Evolutionary conservation across 768 basidiomycete genomes (phyloP).

Genomic region (Scleroderma citrinum): DNA sequence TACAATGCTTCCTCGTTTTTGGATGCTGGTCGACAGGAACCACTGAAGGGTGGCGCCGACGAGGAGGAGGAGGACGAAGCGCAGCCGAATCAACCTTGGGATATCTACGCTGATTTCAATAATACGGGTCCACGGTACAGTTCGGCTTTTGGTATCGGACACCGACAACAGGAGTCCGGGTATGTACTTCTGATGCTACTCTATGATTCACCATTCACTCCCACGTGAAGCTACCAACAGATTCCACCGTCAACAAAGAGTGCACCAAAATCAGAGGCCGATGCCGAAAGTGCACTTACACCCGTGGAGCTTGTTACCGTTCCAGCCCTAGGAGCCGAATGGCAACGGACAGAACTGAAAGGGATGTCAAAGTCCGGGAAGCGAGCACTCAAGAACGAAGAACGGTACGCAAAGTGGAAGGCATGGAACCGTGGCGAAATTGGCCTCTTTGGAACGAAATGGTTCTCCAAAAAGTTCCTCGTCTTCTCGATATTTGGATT

Average conservation of each 20-base stretch:
- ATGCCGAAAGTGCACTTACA: slow-evolving; percentile 28
- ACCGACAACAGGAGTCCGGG: slow-evolving; percentile 38
- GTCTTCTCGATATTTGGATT: slow-evolving; percentile 64
- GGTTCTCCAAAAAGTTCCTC: slow-evolving; percentile 66
- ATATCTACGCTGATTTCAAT: slow-evolving; percentile 88
- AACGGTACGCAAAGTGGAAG: slow-evolving; percentile 55
- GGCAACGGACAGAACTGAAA: slow-evolving; percentile 73
- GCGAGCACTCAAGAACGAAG: slow-evolving; percentile 53
- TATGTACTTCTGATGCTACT: slow-evolving; percentile 25
- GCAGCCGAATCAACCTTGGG: slow-evolving; percentile 48
- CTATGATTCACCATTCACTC: not conserved
- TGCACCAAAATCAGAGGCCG: slow-evolving; percentile 34
- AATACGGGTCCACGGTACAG: slow-evolving; percentile 78
- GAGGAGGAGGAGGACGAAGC: slow-evolving; percentile 48
- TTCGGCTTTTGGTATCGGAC: slow-evolving; percentile 44
- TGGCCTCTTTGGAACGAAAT: slow-evolving; percentile 69
- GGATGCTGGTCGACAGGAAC: slow-evolving; percentile 64
- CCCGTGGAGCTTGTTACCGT: slow-evolving; percentile 89
- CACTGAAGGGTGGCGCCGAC: slow-evolving; percentile 71
- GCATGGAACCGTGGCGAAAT: slow-evolving; percentile 74
- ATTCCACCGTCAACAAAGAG: slow-evolving; percentile 26
- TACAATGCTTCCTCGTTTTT: slow-evolving; percentile 71
- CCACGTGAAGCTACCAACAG: slow-evolving; percentile 39
- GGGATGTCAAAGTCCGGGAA: slow-evolving; percentile 70
- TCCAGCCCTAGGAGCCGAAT: slow-evolving; percentile 87